Conservation (phyloP, 805 yeast genomes). For the Saturnispora mendoncae region DNA sequence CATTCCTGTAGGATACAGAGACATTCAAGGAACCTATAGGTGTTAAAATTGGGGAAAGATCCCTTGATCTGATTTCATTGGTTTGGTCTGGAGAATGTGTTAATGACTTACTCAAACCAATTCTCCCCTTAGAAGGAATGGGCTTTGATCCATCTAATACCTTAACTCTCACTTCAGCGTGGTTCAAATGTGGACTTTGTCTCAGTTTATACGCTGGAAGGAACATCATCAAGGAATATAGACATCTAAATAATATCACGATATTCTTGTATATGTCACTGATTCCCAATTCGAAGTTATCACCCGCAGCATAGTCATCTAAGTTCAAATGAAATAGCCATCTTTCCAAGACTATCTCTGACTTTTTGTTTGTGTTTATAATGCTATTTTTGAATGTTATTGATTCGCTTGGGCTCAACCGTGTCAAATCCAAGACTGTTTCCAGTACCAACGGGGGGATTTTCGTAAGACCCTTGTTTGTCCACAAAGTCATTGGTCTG, state of each 20-base stretch:
- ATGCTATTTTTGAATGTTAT: constrained; percentile 31
- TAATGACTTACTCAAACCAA: constrained; percentile 73
- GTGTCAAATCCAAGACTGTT: constrained; percentile 39
- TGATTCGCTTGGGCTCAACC: constrained; percentile 19
- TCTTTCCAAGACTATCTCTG: constrained; percentile 87
- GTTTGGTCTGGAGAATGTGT: constrained; percentile 3
- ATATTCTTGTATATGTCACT: constrained; percentile 68
- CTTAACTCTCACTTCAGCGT: constrained; percentile 42
- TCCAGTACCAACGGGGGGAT: constrained; percentile 83
- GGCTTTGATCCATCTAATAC: constrained; percentile 71
- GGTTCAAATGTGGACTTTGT: constrained; percentile 23
- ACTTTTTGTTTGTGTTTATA: constrained; percentile 52
- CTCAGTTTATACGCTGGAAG: constrained; percentile 62
- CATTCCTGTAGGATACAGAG: constrained; percentile 71
- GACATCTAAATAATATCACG: constrained; percentile 61
- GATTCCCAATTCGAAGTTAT: constrained; percentile 20
- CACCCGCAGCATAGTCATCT: constrained; percentile 22
- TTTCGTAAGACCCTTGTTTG: constrained; percentile 31
- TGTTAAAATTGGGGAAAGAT: constrained; percentile 64
- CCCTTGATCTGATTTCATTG: constrained; percentile 37
- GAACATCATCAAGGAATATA: constrained; percentile 56
- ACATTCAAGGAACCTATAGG: constrained; percentile 65
- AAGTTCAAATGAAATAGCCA: constrained; percentile 83
- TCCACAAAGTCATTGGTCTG: constrained; percentile 41
- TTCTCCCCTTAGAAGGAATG: constrained; percentile 71